Base-by-base conservation (phyloP, 2,329 filamentous ascomycete species). In the Aureobasidium uvarum region DNA sequence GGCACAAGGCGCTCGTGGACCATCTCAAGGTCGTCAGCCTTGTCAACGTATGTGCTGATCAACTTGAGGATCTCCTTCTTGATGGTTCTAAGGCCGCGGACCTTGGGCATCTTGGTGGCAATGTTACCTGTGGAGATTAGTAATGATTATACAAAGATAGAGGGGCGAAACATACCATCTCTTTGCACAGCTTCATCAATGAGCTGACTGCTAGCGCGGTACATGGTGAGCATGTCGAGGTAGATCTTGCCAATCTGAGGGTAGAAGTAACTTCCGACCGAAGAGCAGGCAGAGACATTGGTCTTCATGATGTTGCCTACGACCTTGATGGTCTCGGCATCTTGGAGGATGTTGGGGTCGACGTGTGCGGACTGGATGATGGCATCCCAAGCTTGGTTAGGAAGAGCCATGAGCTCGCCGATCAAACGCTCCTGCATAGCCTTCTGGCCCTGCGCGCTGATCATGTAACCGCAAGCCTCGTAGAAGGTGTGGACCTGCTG, bases 271-370 rank as follows among this genome's bases (percentile, higher is more conserved):
- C 91, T 88, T 39, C 96, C 95, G 66, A 99, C 95, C 0, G 95
- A 98, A 41, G 91, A 91, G 77, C 95, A 99, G 41, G 95, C 95
- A n/a, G 96, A 94, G 5, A 99, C 95, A 72, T 99, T 99, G 0
- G 95, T 99, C 85, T 99, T 99, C 95, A 99, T 99, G 75, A 99
- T 97, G 79, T 99, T 99, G 70, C 95, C 95, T 68, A 99, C 93
- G 70, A 99, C 89, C 82, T 99, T 99, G 81, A 99, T 98, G 0
- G 93, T 96, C 71, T 99, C 93, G 13, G 88, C 83, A 73, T 98
- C 92, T 76, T 98, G 92, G 14, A 99, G 83, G 70, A 95, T 92
- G 25, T 87, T 84, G 0, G 95, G 92, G 74, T 97, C 89, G 67
- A 89, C 84, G 64, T 91, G 95, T 28, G 95, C 95, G 74, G 90